Percentiles rank a stretch among this genome's conserved stretches.
phyloP scores from a whole-genome alignment of 495 filamentous ascomycete species.

The Penicillium chermesinum region DNA sequence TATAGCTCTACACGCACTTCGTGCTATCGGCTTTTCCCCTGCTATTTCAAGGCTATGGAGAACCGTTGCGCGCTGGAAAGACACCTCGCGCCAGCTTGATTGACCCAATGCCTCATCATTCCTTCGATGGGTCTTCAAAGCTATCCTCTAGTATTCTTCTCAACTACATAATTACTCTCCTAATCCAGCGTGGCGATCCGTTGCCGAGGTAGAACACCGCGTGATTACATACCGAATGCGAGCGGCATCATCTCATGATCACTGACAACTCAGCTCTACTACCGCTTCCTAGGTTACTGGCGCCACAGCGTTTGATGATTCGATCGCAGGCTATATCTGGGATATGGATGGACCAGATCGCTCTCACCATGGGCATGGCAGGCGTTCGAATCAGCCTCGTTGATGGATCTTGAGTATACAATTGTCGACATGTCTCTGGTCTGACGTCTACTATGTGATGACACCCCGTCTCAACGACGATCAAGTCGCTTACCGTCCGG shows the following conservation, averaged over 20 bases:
- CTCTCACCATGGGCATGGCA: slow-evolving; percentile 25
- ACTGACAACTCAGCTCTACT: background rate
- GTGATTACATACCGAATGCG: slow-evolving; percentile 7
- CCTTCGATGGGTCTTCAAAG: slow-evolving; percentile 25
- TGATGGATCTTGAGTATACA: background rate
- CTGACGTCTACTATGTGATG: no score
- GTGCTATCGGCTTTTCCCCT: slow-evolving; percentile 22
- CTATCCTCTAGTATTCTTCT: slow-evolving; percentile 18
- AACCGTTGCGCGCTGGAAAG: slow-evolving; percentile 18
- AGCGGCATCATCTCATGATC: background rate
- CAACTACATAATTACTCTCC: background rate
- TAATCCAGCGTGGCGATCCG: slow-evolving; percentile 16
- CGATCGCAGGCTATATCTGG: slow-evolving; percentile 20
- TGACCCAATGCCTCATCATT: slow-evolving; percentile 22
- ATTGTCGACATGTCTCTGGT: no score
- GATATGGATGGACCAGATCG: slow-evolving; percentile 27
- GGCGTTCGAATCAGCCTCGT: slow-evolving; percentile 19
- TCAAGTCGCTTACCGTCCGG: no score
- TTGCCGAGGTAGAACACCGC: slow-evolving; percentile 16
- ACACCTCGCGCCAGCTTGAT: slow-evolving; percentile 17
- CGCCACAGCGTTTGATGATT: background rate
- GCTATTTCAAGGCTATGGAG: slow-evolving; percentile 26
- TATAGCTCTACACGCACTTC: slow-evolving; percentile 25
- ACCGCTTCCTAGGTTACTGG: background rate
- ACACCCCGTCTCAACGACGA: no score